Base-by-base conservation (phyloP, 352 stramenopile genomes). In the Globisporangium paddicum region DNA sequence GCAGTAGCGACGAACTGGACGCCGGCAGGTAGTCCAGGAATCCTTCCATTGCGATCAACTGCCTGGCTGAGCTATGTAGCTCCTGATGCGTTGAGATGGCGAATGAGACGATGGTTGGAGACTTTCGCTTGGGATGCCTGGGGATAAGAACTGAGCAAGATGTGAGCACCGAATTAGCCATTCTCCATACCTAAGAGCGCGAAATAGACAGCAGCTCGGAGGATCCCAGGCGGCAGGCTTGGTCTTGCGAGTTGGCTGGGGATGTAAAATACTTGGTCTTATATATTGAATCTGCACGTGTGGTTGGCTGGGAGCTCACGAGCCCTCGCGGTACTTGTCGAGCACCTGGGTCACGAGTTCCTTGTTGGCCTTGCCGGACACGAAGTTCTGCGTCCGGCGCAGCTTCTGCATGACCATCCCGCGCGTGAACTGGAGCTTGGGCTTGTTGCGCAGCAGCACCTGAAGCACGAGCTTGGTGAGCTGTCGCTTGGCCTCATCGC, bases 11-110 rank as follows among this genome's bases (percentile, higher is more conserved):
- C 34, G 46, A 25, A 2, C 23, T 25, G 14, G 21, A 8, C 35
- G 49, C 52, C 45, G 86, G 76, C 45, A 90, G 55, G 46, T 85
- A 69, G 52, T 86, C 78, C 25, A 90, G 61, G 13, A 77, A 84
- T 58, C 80, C 80, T 45, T 88, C 63, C 80, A 88, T 88, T n/a
- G n/a, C n/a, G n/a, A 3, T 3, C 5, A 16, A 8, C 23, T 37
- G 11, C 1, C 13, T 4, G 5, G 41, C 21, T 14, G 58, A 59
- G 19, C 13, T 42, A n/a, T n/a, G n/a, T 38, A 18, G 21, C 28
- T 63, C n/a, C n/a, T 34, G 40, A 48, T 16, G 48, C n/a, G 32
- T 25, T 38, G 19, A 23, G 35, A 41, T 41, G 3, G 35, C 3
- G 35, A 41, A 6, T 41, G 35, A 41, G 35, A n/a, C n/a, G n/a